phyloP scores from a whole-genome alignment of 495 filamentous ascomycete species.

The Achaetomiella virescens region DNA sequence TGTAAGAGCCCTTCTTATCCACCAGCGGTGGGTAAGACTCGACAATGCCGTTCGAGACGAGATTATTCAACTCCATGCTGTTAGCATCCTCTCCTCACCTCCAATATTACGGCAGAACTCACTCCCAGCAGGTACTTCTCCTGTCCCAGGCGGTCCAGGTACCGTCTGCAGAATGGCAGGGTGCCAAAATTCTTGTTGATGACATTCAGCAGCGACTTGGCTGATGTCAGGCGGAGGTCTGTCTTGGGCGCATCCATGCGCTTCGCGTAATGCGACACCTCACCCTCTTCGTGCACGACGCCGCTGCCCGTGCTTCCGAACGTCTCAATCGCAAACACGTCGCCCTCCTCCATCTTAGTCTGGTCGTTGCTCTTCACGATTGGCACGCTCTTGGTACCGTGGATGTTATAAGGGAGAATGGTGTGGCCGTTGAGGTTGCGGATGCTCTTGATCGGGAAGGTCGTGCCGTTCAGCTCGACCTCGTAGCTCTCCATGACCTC shows the following conservation, averaged over 20 bases:
- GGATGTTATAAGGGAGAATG: constrained; percentile 79
- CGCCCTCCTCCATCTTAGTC: constrained; percentile 92
- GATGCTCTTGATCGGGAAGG: constrained; percentile 76
- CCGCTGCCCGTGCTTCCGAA: constrained; percentile 91
- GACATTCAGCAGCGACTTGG: constrained; percentile 73
- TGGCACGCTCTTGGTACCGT: constrained; percentile 82
- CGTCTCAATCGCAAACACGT: constrained; percentile 89
- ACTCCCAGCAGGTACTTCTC: constrained; percentile 84
- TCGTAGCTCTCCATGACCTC: constrained; percentile 90
- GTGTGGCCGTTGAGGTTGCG: constrained; percentile 86
- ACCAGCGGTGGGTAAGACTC: constrained; percentile 84
- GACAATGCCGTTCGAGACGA: constrained; percentile 77
- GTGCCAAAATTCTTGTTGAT: constrained; percentile 94
- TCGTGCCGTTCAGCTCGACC: constrained; percentile 68
- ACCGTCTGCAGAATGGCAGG: constrained; percentile 77
- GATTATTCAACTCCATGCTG: constrained; percentile 68
- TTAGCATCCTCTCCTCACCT: background rate
- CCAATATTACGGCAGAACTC: constrained; percentile 24
- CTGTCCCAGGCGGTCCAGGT: constrained; percentile 78
- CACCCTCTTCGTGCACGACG: constrained; percentile 74
- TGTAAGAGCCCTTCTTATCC: constrained; percentile 92
- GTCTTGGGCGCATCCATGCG: constrained; percentile 58
- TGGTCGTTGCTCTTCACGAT: constrained; percentile 75
- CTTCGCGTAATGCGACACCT: constrained; percentile 73
- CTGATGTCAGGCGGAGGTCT: constrained; percentile 62